phyloP scores from a whole-genome alignment of 257 asterid genomes.

The Rehmannia glutinosa region DNA sequence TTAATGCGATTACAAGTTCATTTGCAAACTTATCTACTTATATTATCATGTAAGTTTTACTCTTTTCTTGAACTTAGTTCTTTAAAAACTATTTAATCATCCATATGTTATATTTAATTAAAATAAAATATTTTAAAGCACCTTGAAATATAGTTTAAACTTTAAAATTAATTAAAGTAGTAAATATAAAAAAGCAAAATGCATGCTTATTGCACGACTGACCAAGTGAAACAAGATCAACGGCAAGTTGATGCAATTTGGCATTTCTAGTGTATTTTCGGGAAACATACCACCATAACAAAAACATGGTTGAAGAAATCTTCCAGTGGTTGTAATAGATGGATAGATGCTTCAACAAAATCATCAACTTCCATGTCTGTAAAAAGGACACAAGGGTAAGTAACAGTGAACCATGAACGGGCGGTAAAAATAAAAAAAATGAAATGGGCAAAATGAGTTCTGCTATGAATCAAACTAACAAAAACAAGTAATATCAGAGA shows the following conservation, averaged over 20 bases:
- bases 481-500: conserved; percentile 6
- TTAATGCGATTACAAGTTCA: too few species aligned
- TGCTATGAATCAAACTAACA: conserved; percentile 2
- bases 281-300: conserved; percentile 88
- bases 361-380: conserved; percentile 92
- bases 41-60: too few species aligned
- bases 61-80: too few species aligned
- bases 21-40: too few species aligned
- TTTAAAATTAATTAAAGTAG: too few species aligned
- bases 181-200: too few species aligned
- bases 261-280: background rate
- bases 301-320: conserved; percentile 84
- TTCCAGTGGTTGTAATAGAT: conserved; percentile 71
- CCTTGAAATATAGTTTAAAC: too few species aligned
- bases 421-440: background rate
- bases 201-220: background rate
- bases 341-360: conserved; percentile 65
- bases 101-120: too few species aligned
- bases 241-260: background rate
- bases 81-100: too few species aligned
- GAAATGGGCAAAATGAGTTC: background rate
- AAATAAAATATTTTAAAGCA: too few species aligned
- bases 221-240: background rate
- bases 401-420: background rate
- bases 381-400: conserved; percentile 5